These are phyloP conservation scores for Cicer judaicum DNA, from an alignment of 306 rosid species.

Conservation along the genomic window DNA sequence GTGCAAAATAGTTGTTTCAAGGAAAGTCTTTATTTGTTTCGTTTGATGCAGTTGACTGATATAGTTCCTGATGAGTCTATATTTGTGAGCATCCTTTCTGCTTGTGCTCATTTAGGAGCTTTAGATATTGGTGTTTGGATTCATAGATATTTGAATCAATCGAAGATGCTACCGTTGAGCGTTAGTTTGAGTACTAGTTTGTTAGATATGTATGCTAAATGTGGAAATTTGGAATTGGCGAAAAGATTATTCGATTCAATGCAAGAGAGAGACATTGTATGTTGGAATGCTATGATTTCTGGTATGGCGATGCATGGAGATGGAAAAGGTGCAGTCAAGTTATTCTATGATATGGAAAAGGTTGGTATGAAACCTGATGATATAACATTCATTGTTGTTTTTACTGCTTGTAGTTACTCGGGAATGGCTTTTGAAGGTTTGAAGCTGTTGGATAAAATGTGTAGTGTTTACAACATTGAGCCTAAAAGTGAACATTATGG, in stretches of 20 bases:
- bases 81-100: constrained; percentile 69
- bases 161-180: constrained; percentile 45
- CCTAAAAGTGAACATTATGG: constrained; percentile 74
- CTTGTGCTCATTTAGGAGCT: constrained; percentile 82
- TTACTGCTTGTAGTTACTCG: constrained; percentile 79
- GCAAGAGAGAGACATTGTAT: constrained; percentile 57
- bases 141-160: constrained; percentile 54
- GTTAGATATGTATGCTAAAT: constrained; percentile 82
- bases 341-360: constrained; percentile 66
- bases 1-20: constrained; percentile 74
- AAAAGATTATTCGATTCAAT: constrained; percentile 52
- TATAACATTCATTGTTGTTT: constrained; percentile 72
- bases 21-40: constrained; percentile 71
- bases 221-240: constrained; percentile 66
- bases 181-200: constrained; percentile 64
- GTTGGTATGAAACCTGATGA: constrained; percentile 59
- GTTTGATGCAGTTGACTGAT: constrained; percentile 60
- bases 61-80: constrained; percentile 71
- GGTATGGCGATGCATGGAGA: constrained; percentile 78
- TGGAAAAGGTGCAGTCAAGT: constrained; percentile 59
- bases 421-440: constrained; percentile 67
- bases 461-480: constrained; percentile 51
- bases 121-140: constrained; percentile 72
- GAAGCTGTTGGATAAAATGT: constrained; percentile 62
- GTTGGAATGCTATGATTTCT: constrained; percentile 86